Evolutionary conservation across 202 grass and related monocot species (phyloP).

Genomic region (Zoysia matrella): DNA sequence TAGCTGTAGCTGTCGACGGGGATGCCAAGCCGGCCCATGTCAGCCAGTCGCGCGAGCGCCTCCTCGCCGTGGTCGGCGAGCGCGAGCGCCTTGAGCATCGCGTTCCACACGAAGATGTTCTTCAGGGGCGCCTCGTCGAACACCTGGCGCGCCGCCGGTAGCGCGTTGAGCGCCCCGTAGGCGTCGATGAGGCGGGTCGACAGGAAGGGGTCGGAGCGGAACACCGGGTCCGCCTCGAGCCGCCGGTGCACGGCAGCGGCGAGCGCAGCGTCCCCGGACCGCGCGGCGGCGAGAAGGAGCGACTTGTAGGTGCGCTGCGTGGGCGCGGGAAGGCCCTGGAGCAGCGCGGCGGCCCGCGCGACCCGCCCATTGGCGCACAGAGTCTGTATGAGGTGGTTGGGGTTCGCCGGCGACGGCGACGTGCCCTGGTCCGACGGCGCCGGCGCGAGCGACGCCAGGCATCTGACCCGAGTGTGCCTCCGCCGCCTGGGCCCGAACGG

Average conservation of each 20-base stretch:
- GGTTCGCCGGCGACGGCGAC: conserved; percentile 25
- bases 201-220: conserved; percentile 69
- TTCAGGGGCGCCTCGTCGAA: conserved; percentile 66
- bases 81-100: conserved; percentile 72
- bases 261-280: conserved; percentile 43
- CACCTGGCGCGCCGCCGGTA: conserved; percentile 68
- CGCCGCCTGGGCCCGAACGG: conserved; percentile 18
- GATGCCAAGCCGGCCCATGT: conserved; percentile 58
- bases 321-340: conserved; percentile 54
- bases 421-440: conserved; percentile 10
- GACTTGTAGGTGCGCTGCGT: conserved; percentile 79
- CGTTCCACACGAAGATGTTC: conserved; percentile 89
- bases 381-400: conserved; percentile 70
- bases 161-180: conserved; percentile 54
- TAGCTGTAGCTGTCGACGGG: conserved; percentile 72
- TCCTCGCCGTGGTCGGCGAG: conserved; percentile 69
- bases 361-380: conserved; percentile 67
- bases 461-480: conserved; percentile 35
- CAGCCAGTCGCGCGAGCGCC: conserved; percentile 50
- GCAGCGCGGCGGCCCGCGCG: conserved; percentile 50
- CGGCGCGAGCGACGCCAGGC: conserved; percentile 38
- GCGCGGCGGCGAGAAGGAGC: conserved; percentile 61
- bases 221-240: conserved; percentile 54
- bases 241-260: conserved; percentile 55
- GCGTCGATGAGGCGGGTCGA: conserved; percentile 73